Evolutionary conservation across 495 filamentous ascomycete genomes (phyloP).

Genomic region (Neurospora sp.): DNA sequence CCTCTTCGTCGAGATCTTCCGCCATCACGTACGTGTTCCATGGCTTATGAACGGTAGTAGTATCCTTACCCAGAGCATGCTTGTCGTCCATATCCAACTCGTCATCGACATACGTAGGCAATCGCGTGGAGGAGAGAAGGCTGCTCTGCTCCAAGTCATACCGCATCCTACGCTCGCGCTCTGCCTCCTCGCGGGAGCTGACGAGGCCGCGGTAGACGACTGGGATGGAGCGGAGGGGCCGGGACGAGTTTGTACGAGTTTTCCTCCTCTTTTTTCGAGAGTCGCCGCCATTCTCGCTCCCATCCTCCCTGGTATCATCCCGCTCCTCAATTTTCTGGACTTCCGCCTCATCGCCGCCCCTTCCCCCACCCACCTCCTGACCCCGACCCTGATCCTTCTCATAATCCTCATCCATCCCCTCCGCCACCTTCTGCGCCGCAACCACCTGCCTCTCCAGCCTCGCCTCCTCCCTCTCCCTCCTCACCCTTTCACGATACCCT

Average conservation of each 20-base stretch:
- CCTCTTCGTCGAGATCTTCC: conserved; percentile 73
- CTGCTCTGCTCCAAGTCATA: conserved; percentile 57
- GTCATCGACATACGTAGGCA: conserved; percentile 42
- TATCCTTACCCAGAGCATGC: conserved; percentile 32
- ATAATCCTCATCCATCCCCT: conserved; percentile 52
- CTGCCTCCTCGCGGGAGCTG: conserved; percentile 55
- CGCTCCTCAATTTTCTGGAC: conserved; percentile 7
- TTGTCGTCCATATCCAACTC: conserved; percentile 43
- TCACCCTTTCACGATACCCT: conserved; percentile 66
- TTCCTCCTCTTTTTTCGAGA: conserved; percentile 9
- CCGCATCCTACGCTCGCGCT: conserved; percentile 56
- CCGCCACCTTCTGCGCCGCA: conserved; percentile 74
- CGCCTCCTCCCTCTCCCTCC: conserved; percentile 60
- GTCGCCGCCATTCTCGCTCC: conserved; percentile 2
- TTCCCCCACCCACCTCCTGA: conserved; percentile 11
- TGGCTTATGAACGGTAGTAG: conserved; percentile 11
- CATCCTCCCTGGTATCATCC: conserved; percentile 2
- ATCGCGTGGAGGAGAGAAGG: conserved; percentile 20
- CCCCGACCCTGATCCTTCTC: neutral
- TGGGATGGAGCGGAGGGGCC: conserved; percentile 51
- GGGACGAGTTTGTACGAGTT: conserved; percentile 34
- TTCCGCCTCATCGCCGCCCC: conserved; percentile 7
- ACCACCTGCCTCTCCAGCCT: conserved; percentile 55
- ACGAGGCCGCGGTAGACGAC: conserved; percentile 73
- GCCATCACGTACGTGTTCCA: conserved; percentile 35